Evolutionary conservation across 805 yeast species (phyloP).

Genomic region (Metschnikowia lochheadii): DNA sequence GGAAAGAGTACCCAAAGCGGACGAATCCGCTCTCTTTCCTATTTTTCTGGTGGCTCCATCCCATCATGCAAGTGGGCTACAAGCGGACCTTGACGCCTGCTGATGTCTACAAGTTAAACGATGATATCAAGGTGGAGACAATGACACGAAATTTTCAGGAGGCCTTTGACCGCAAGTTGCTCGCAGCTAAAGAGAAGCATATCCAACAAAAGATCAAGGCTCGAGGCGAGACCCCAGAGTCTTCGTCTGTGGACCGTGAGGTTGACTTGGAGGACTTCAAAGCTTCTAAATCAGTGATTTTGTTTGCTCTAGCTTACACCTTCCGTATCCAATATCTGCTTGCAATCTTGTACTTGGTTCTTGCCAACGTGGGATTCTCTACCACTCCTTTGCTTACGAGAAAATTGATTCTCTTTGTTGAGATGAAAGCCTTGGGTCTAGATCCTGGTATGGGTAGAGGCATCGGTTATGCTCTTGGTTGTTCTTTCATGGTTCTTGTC

Average conservation of each 20-base stretch:
- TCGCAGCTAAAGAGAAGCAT: constrained; percentile 16
- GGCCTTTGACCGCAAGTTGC: constrained; percentile 5
- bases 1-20: constrained; percentile 43
- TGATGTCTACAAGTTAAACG: constrained; percentile 47
- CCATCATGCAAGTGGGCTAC: constrained; percentile 63
- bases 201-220: constrained; percentile 24
- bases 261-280: constrained; percentile 31
- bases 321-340: constrained; percentile 27
- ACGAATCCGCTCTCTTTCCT: constrained; percentile 39
- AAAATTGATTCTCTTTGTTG: constrained; percentile 36
- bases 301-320: constrained; percentile 25
- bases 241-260: constrained; percentile 16
- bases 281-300: constrained; percentile 22
- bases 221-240: constrained; percentile 21
- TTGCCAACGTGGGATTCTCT: constrained; percentile 25
- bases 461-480: constrained; percentile 40
- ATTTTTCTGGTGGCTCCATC: constrained; percentile 67
- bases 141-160: constrained; percentile 26
- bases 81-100: constrained; percentile 64
- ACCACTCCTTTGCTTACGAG: constrained; percentile 35
- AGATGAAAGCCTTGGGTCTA: constrained; percentile 22
- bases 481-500: constrained; percentile 26
- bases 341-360: constrained; percentile 20
- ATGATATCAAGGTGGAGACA: constrained; percentile 30
- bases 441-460: constrained; percentile 30